Percentiles rank a stretch among this genome's conserved stretches.
Evolutionary conservation across 306 rosid genomes (phyloP).

Genomic region (Inga oerstediana): DNA sequence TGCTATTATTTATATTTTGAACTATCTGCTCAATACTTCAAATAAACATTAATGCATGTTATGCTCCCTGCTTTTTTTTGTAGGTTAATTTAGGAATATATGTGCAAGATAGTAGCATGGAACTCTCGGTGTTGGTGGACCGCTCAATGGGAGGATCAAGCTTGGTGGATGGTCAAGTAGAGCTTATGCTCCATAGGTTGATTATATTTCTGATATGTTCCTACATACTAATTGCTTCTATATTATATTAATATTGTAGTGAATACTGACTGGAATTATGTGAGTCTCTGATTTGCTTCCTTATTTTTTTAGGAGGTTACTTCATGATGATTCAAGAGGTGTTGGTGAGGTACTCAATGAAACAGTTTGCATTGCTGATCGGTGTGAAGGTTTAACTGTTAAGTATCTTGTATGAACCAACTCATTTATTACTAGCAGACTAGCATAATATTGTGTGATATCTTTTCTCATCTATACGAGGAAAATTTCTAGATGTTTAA

Average conservation of each 20-base stretch:
- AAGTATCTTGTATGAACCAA: slow-evolving; percentile 42
- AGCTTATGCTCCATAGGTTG: slow-evolving; percentile 84
- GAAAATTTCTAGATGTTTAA: slow-evolving; percentile 3
- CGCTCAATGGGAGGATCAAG: slow-evolving; percentile 85
- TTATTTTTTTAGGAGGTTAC: slow-evolving; percentile 66
- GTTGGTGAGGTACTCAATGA: slow-evolving; percentile 89
- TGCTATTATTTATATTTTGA: slow-evolving; percentile 8
- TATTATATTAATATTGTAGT: slow-evolving; percentile 11
- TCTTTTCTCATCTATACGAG: slow-evolving; percentile 16
- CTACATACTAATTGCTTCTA: slow-evolving; percentile 17
- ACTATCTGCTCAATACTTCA: slow-evolving; percentile 13
- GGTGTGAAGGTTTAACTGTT: slow-evolving; percentile 80
- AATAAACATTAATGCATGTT: slow-evolving; percentile 17
- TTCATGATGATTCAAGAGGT: slow-evolving; percentile 91
- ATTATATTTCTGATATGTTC: slow-evolving; percentile 24
- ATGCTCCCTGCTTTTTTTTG: slow-evolving; percentile 29
- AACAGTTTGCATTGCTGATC: slow-evolving; percentile 68
- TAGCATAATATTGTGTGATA: slow-evolving; percentile 24
- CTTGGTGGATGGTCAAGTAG: slow-evolving; percentile 80
- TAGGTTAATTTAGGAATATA: slow-evolving; percentile 81
- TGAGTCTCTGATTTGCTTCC: slow-evolving; percentile 33
- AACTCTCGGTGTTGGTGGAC: slow-evolving; percentile 74
- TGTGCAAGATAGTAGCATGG: slow-evolving; percentile 59
- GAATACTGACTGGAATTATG: slow-evolving; percentile 21
- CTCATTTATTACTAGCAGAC: neutral